Evolutionary conservation across 176 grass and related monocot species (phyloP).

Genomic region (Oryza glaberrima): DNA sequence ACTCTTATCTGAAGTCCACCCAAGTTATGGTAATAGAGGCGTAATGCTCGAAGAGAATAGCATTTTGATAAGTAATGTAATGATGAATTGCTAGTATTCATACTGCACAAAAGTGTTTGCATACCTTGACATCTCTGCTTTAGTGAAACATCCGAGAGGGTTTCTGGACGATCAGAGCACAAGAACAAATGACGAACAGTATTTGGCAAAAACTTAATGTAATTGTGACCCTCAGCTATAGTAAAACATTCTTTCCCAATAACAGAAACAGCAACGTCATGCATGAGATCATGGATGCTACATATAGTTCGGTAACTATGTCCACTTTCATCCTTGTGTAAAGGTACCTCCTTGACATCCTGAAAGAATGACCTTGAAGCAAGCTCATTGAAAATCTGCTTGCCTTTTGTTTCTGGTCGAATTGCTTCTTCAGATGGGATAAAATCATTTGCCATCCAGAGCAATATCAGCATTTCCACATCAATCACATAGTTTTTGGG

Average conservation of each 20-base stretch:
- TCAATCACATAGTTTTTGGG: background rate
- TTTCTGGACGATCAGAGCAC: background rate
- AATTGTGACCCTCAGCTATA: background rate
- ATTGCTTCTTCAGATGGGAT: background rate
- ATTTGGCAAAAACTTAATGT: background rate
- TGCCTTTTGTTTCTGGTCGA: background rate
- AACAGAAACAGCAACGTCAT: too few species aligned
- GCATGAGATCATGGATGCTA: background rate
- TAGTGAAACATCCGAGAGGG: background rate
- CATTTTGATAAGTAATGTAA: background rate
- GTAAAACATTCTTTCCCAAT: background rate
- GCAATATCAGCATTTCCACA: constrained; percentile 2
- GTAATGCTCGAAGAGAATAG: too few species aligned
- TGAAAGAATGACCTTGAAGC: constrained; percentile 32
- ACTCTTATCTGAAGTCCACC: too few species aligned
- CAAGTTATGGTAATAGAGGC: too few species aligned
- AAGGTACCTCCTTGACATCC: background rate
- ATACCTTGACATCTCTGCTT: background rate
- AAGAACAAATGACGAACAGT: constrained; percentile 24
- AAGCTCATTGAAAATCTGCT: constrained; percentile 21
- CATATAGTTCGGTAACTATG: background rate
- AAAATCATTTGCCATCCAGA: constrained; percentile 41
- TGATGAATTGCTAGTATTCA: background rate
- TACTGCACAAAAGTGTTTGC: background rate
- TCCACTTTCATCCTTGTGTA: background rate